Percentiles rank a stretch among this genome's conserved stretches.
Evolutionary conservation across 257 asterid species (phyloP).

Genomic region (Marsdenia floribunda): DNA sequence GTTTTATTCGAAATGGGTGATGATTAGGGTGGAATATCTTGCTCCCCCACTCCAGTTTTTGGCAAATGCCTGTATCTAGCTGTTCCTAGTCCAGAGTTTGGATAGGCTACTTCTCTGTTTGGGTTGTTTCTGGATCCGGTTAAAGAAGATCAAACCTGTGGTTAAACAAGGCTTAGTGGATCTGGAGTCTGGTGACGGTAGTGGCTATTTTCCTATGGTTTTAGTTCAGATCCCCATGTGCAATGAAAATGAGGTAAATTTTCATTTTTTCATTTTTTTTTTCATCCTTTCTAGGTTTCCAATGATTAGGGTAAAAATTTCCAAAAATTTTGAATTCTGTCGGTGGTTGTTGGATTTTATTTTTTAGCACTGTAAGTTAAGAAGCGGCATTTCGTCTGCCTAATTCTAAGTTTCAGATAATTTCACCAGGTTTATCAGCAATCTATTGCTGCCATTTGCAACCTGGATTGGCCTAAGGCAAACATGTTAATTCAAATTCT

Average conservation of each 20-base stretch:
- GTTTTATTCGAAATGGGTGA: conserved; percentile 66
- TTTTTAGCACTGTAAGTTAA: conserved; percentile 4
- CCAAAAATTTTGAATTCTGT: conserved; percentile 5
- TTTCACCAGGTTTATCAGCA: conserved; percentile 79
- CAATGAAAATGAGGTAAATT: conserved; percentile 82
- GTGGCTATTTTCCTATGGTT: conserved; percentile 86
- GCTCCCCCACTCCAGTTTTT: conserved; percentile 78
- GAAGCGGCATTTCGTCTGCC: conserved; percentile 2
- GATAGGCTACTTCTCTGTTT: conserved; percentile 74
- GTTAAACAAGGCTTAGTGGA: conserved; percentile 45
- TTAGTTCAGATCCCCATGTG: conserved; percentile 99
- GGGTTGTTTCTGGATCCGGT: conserved; percentile 81
- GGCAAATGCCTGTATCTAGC: conserved; percentile 63
- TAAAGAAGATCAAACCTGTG: conserved; percentile 55
- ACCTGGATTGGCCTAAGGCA: conserved; percentile 84
- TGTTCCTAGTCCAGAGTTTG: conserved; percentile 77
- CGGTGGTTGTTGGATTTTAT: not conserved
- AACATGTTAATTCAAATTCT: conserved; percentile 74
- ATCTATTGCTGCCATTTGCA: conserved; percentile 83
- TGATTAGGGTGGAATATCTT: conserved; percentile 73
- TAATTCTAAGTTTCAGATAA: not conserved
- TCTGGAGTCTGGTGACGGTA: conserved; percentile 68
- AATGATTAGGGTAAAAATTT: not conserved
- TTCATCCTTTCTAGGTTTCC: not conserved
- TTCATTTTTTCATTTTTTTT: no score